These are phyloP conservation scores for Volvox carteri DNA, from an alignment of 163 green algal species.

Conservation along the genomic window DNA sequence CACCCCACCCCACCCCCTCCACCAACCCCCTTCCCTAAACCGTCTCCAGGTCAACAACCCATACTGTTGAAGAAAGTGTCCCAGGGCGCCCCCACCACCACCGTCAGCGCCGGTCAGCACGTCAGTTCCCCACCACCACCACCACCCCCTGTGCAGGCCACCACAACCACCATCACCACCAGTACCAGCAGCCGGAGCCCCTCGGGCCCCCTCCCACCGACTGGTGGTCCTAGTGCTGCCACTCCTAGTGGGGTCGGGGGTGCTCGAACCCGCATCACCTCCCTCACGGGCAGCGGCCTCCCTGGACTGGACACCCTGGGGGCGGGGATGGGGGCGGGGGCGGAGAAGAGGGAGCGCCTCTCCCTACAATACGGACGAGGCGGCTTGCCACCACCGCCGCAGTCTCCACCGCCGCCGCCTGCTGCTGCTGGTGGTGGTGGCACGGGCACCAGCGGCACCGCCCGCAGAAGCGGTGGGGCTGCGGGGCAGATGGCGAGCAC, in stretches of 20 bases:
- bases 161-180: neutral
- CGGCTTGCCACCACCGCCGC: slow-evolving; percentile 4
- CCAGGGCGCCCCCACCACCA: no score
- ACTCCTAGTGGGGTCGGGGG: no score
- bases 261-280: neutral
- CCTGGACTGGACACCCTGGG: slow-evolving; percentile 26
- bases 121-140: slow-evolving; percentile 25
- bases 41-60: no score
- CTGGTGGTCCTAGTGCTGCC: no score
- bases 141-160: no score
- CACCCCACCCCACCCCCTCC: neutral
- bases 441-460: neutral
- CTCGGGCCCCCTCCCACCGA: no score
- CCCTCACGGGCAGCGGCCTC: slow-evolving; percentile 2
- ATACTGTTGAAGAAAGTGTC: no score
- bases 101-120: no score
- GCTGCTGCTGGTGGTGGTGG: neutral
- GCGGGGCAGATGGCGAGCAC: neutral
- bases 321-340: neutral
- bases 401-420: neutral
- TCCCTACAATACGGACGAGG: neutral
- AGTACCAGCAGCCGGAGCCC: neutral
- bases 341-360: neutral
- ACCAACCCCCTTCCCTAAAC: no score
- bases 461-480: neutral